phyloP scores from a whole-genome alignment of 2,329 filamentous ascomycete genomes.

The Aureobasidium leucospermi region DNA sequence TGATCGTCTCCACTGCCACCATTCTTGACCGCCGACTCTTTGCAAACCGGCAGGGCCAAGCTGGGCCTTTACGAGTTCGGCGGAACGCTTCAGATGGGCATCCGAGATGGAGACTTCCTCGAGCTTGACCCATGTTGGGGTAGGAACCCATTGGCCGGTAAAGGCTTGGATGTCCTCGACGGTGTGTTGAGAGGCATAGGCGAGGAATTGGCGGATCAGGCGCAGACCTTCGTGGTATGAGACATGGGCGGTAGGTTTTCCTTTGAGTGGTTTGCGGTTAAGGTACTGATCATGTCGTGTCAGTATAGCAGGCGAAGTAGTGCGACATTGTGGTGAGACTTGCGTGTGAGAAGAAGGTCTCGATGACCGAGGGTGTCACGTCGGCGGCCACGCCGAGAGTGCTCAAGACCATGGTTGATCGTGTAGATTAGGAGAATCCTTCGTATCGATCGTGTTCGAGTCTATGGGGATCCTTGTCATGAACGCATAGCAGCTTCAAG shows the following conservation, averaged over 20 bases:
- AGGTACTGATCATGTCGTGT: constrained; percentile 55
- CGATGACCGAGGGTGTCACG: constrained; percentile 79
- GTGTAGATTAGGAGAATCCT: neutral
- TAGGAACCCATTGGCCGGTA: constrained; percentile 84
- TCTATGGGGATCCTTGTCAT: neutral
- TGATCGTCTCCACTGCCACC: constrained; percentile 83
- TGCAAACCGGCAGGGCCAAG: constrained; percentile 69
- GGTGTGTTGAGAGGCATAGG: constrained; percentile 78
- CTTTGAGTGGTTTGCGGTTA: constrained; percentile 63
- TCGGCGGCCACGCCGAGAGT: constrained; percentile 75
- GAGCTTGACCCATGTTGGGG: constrained; percentile 78
- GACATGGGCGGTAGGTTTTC: constrained; percentile 82
- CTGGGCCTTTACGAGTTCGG: constrained; percentile 60
- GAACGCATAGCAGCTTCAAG: neutral
- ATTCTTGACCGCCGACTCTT: constrained; percentile 69
- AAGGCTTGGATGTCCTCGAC: constrained; percentile 92
- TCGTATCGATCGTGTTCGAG: neutral
- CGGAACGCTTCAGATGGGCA: constrained; percentile 58
- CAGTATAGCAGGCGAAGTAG: neutral
- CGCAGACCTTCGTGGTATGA: constrained; percentile 91
- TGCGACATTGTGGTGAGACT: constrained; percentile 25
- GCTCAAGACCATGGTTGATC: constrained; percentile 55
- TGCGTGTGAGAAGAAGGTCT: constrained; percentile 82
- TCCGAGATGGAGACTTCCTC: constrained; percentile 60
- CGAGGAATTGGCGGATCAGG: constrained; percentile 77